Base-by-base conservation (phyloP, 179 eudicot species). In the Vitellaria paradoxa region DNA sequence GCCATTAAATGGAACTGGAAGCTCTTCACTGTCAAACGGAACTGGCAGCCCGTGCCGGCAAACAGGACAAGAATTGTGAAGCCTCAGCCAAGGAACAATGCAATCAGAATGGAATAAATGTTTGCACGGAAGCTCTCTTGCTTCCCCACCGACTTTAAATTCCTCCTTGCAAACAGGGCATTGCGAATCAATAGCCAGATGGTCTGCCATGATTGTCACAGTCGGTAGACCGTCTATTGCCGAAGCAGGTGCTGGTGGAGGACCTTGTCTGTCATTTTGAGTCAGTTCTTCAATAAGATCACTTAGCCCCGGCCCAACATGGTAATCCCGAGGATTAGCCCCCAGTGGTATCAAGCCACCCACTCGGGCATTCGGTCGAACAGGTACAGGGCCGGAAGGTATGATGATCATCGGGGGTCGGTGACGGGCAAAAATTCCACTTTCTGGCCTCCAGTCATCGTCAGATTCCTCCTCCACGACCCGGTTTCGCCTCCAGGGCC, bases 81-180 rank as follows among this genome's bases (percentile, higher is more conserved):
- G 81, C 84, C 90, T 81, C 53, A 91, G 70, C 95, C 95, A 91
- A 7, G 95, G 89, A 18, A 89, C 88, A 50, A 91, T 89, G 61
- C 95, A 91, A 1, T 87, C 91, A 3, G 85, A 79, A 78, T 91
- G 95, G 70, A 83, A 91, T 46, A 89, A 75, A 65, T 91, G 95
- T 12, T 85, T 80, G 46, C 95, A 91, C 1, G 93, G 93, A 73
- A 91, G 26, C 77, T 87, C 84, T 59, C 72, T 89, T 9, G 82
- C 95, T 49, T 89, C 90, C 67, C 71, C 84, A 47, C 93, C 93
- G 9, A 86, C 78, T 79, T 81, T 83, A 49, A 91, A 85, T 68
- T 83, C 91, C 71, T 89, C 93, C 76, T 85, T 91, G 56, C 93
- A 91, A 63, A 89, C 90, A 12, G 95, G 91, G 72, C 95, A 91